phyloP scores from a whole-genome alignment of 306 rosid species.

The cucumber (Cucumis sativus) region DNA sequence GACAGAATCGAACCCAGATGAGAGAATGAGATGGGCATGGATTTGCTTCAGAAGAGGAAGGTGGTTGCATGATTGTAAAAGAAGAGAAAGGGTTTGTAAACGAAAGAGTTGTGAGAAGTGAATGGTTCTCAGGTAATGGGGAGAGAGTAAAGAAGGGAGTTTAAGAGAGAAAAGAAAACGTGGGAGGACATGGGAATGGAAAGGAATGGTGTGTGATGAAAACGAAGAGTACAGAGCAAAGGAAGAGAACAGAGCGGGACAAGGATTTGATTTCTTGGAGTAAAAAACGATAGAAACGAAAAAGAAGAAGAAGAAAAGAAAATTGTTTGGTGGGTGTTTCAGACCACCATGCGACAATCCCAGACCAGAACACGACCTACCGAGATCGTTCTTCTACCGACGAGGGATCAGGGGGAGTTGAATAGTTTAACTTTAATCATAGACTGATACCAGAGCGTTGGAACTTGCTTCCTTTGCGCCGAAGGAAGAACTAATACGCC shows the following conservation, averaged over 20 bases:
- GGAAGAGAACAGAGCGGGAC: neutral
- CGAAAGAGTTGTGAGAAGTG: neutral
- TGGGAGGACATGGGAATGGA: constrained; percentile 15
- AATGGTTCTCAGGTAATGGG: constrained; percentile 34
- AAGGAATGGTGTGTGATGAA: neutral
- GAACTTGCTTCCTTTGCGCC: too few relatives aligned
- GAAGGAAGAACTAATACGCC: too few relatives aligned
- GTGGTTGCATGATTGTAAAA: constrained; percentile 16
- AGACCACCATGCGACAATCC: neutral
- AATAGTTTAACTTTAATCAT: too few relatives aligned
- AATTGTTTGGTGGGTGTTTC: neutral
- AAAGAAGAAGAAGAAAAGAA: neutral
- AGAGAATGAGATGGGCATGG: constrained; percentile 26
- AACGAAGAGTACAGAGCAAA: neutral
- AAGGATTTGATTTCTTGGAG: neutral
- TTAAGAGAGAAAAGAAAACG: constrained; percentile 2
- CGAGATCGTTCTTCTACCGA: constrained; percentile 1
- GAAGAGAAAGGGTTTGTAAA: neutral
- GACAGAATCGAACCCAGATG: constrained; percentile 11
- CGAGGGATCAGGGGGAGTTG: too few relatives aligned
- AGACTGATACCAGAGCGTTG: too few relatives aligned
- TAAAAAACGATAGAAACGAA: neutral
- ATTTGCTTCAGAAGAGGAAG: constrained; percentile 16
- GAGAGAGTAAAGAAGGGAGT: constrained; percentile 20
- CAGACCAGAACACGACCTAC: neutral